Conservation (phyloP, 148 eudicot species). For the Amaranthus hypochondriacus region DNA sequence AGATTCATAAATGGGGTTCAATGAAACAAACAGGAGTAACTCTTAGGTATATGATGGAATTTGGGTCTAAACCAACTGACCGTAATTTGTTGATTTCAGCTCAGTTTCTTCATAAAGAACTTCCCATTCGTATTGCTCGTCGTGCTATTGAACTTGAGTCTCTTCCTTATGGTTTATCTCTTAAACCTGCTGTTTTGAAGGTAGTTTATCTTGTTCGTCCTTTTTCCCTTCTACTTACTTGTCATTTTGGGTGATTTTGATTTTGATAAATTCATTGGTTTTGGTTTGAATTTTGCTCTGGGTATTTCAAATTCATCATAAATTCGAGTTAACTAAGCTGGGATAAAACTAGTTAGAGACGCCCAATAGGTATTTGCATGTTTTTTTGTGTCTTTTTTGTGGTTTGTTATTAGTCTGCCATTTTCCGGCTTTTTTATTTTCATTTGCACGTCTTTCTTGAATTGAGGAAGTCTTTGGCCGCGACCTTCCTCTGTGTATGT, state of each 20-base stretch:
- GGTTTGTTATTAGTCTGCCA: neutral
- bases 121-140: conserved; percentile 75
- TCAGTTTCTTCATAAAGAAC: conserved; percentile 86
- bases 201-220: conserved; percentile 19
- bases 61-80: conserved; percentile 64
- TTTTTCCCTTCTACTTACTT: neutral
- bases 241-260: neutral
- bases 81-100: conserved; percentile 63
- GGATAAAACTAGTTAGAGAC: too few relatives aligned
- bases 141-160: conserved; percentile 69
- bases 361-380: too few relatives aligned
- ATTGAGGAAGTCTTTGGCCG: too few relatives aligned
- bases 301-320: neutral
- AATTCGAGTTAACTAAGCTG: too few relatives aligned
- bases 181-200: conserved; percentile 78
- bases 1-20: conserved; percentile 67
- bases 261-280: neutral
- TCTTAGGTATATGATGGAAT: conserved; percentile 87
- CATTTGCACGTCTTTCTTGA: too few relatives aligned
- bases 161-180: conserved; percentile 83
- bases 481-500: too few relatives aligned
- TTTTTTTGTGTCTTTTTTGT: neutral
- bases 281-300: neutral
- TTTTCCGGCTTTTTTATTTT: neutral
- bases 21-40: conserved; percentile 83